Evolutionary conservation across 2,329 filamentous ascomycete genomes (phyloP), one percentile per base, ranked within the genome.

Genomic region (Beauveria asiatica): DNA sequence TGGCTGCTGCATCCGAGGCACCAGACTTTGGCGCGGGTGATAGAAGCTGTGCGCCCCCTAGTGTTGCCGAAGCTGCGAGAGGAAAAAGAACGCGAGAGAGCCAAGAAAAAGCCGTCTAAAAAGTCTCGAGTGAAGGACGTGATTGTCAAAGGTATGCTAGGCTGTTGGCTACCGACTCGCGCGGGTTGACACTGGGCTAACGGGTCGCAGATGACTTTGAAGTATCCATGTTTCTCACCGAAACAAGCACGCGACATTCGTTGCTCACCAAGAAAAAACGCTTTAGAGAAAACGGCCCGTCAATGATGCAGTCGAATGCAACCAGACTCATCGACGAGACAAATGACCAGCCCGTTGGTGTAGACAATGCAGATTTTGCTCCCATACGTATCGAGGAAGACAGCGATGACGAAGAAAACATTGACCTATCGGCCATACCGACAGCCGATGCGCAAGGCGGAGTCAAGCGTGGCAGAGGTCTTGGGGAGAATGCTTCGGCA

Each of bases 51-150:
- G 57, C 88, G 89, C 10, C 93, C 92, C 1, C 79, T 93, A 39
- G 90, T 99, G 2, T 77, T 97, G 25, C 93, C 93, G 1, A 97
- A 97, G 72, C 79, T 99, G 25, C 85, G 89, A 53, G 94, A 99
- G 72, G 92, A 96, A 72, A 89, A 79, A 62, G 91, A 62, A 39
- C 88, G 81, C 7, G 78, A 80, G 59, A 72, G 76, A 39, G 72
- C 74, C 62, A 83, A 80, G 66, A 86, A 83, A 67, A 83, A 82
- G 70, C 77, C 76, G 65, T 87, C 87, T 65, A 92, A 89, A 74
- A 90, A 89, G 72, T 89, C 88, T 66, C 81, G 81, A 0, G 89
- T 96, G 66, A 96, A 96, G 73, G 94, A 97, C 79, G 87, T 96
- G 0, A 84, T 97, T 17, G 79, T 84, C 11, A 80, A 89, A 80